phyloP scores from a whole-genome alignment of 768 basidiomycete species.

The Phaeotremella fagi region DNA sequence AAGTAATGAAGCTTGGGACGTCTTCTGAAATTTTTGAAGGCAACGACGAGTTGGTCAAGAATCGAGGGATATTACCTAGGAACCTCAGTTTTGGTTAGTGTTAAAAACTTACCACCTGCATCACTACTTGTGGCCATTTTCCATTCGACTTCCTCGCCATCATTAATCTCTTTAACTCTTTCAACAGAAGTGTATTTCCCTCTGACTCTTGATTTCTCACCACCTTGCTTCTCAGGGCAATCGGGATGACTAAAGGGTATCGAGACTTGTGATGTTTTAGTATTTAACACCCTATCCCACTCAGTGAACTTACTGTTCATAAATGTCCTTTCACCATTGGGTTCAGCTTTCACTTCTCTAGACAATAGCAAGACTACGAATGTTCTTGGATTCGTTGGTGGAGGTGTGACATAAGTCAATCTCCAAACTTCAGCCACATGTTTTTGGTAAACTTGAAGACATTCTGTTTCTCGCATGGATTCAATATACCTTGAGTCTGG shows the following conservation, averaged over 20 bases:
- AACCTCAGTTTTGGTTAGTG: background rate
- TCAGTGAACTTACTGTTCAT: slow-evolving; percentile 31
- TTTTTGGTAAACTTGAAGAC: slow-evolving; percentile 31
- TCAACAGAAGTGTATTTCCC: slow-evolving; percentile 47
- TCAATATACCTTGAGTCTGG: slow-evolving; percentile 36
- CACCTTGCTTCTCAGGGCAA: slow-evolving; percentile 31
- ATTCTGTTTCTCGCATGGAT: slow-evolving; percentile 27
- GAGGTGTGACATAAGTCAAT: slow-evolving; percentile 34
- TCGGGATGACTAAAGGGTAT: slow-evolving; percentile 44
- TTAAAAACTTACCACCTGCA: slow-evolving; percentile 40
- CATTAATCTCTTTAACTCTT: slow-evolving; percentile 29
- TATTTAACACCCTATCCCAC: too few relatives aligned
- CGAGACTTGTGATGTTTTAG: slow-evolving; percentile 18
- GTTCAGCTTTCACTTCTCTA: slow-evolving; percentile 19
- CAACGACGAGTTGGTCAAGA: slow-evolving; percentile 40
- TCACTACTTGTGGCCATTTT: slow-evolving; percentile 44
- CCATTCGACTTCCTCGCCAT: slow-evolving; percentile 41
- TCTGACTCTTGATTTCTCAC: slow-evolving; percentile 30
- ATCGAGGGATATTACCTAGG: slow-evolving; percentile 41
- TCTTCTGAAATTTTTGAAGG: slow-evolving; percentile 45
- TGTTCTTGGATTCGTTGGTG: slow-evolving; percentile 37
- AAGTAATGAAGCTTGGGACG: slow-evolving; percentile 46
- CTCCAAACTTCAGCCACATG: slow-evolving; percentile 46
- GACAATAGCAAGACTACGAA: slow-evolving; percentile 37
- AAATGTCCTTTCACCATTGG: slow-evolving; percentile 26